Percentiles rank a stretch among this genome's conserved stretches.
These are phyloP conservation scores for Eurotiales sp. DNA, from an alignment of 2,329 filamentous ascomycete species.

Conservation along the genomic window DNA sequence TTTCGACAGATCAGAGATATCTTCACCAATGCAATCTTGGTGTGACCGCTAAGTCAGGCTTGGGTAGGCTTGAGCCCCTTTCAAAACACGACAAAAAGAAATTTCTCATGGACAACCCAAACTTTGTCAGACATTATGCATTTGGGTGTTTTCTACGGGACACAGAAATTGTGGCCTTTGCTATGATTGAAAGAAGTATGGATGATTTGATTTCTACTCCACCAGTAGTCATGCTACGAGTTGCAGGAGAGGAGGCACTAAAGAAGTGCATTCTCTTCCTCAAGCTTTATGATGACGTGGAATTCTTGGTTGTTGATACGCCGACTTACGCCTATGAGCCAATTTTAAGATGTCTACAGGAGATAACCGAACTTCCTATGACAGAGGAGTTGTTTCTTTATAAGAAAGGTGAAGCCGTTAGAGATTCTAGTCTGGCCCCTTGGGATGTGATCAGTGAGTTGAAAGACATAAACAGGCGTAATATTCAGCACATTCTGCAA, in stretches of 20 bases:
- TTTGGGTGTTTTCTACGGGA: slow-evolving; percentile 56
- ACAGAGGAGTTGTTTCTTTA: slow-evolving; percentile 41
- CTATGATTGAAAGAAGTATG: slow-evolving; percentile 49
- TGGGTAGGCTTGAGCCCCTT: background rate
- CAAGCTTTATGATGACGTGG: slow-evolving; percentile 26
- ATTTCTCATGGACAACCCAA: slow-evolving; percentile 41
- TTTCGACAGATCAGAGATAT: slow-evolving; percentile 55
- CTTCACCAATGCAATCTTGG: slow-evolving; percentile 48
- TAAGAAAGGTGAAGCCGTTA: slow-evolving; percentile 16
- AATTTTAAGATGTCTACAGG: slow-evolving; percentile 56
- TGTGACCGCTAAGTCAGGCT: background rate
- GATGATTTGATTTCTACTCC: slow-evolving; percentile 33
- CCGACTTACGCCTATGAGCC: slow-evolving; percentile 66
- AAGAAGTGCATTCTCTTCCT: background rate
- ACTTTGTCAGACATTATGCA: slow-evolving; percentile 56
- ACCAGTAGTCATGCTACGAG: background rate
- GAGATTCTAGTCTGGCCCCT: slow-evolving; percentile 15
- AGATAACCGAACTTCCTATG: slow-evolving; percentile 53
- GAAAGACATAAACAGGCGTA: slow-evolving; percentile 11
- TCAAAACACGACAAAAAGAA: background rate
- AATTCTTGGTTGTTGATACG: slow-evolving; percentile 56
- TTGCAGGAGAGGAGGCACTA: background rate
- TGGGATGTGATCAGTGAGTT: slow-evolving; percentile 18
- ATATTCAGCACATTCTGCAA: slow-evolving; percentile 23
- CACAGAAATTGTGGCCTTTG: slow-evolving; percentile 55